These are phyloP conservation scores for Mycosarcoma maydis DNA, from an alignment of 1,284 basidiomycete genomes.

Conservation along the genomic window DNA sequence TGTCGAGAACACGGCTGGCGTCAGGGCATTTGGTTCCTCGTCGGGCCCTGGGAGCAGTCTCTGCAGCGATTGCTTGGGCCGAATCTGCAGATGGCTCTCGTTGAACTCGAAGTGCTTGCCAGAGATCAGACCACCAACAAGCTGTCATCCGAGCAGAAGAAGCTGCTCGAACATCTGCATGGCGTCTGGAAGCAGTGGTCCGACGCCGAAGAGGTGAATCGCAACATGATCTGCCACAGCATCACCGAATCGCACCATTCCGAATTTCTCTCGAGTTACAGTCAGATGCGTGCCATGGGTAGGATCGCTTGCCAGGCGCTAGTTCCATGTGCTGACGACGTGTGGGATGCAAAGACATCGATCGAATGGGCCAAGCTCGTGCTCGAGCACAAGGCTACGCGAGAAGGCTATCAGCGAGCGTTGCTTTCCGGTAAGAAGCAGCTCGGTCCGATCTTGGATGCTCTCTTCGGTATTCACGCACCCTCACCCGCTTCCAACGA, in stretches of 20 bases:
- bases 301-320: constrained; percentile 35
- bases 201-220: constrained; percentile 45
- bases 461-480: constrained; percentile 16
- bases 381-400: constrained; percentile 34
- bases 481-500: constrained; percentile 4
- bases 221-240: constrained; percentile 37
- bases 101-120: constrained; percentile 41
- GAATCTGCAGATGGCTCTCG: constrained; percentile 32
- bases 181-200: constrained; percentile 46
- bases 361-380: constrained; percentile 42
- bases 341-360: constrained; percentile 44
- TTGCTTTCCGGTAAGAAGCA: constrained; percentile 30
- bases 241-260: constrained; percentile 46
- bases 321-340: constrained; percentile 34
- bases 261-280: constrained; percentile 29
- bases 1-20: constrained; percentile 28
- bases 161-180: constrained; percentile 25
- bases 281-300: constrained; percentile 33
- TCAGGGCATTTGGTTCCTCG: constrained; percentile 37
- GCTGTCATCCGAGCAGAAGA: constrained; percentile 33
- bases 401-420: constrained; percentile 14
- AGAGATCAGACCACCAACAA: constrained; percentile 26
- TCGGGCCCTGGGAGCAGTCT: constrained; percentile 42
- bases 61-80: constrained; percentile 35
- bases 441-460: constrained; percentile 37